phyloP scores from a whole-genome alignment of 805 yeast species.

The Starmerella asiatica region DNA sequence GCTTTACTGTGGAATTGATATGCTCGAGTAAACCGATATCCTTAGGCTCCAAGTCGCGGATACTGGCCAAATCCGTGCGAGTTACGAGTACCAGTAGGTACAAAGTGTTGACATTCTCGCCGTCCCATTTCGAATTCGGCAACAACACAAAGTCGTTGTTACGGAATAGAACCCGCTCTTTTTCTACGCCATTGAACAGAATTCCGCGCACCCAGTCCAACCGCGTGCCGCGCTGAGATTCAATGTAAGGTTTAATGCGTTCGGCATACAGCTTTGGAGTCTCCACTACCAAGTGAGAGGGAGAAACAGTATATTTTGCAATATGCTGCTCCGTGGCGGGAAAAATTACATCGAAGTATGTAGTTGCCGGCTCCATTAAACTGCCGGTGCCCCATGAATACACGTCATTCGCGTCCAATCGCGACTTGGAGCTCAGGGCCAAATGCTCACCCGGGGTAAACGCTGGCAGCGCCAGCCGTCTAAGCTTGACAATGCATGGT shows the following conservation, averaged over 20 bases:
- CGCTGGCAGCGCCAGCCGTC: conserved; percentile 18
- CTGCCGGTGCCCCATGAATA: conserved; percentile 67
- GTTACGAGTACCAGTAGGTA: conserved; percentile 54
- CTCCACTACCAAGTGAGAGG: conserved; percentile 52
- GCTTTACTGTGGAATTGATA: conserved; percentile 35
- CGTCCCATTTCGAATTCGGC: conserved; percentile 96
- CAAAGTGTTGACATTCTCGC: conserved; percentile 48
- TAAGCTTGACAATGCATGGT: conserved; percentile 51
- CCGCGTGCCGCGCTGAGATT: conserved; percentile 60
- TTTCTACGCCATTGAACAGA: conserved; percentile 65
- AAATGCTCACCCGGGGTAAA: conserved; percentile 4
- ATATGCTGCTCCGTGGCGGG: conserved; percentile 87
- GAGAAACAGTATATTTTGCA: conserved; percentile 53
- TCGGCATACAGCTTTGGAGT: conserved; percentile 61
- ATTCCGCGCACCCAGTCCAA: conserved; percentile 86
- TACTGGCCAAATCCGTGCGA: conserved; percentile 50
- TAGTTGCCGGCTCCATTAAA: conserved; percentile 44
- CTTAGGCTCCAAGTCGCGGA: conserved; percentile 54
- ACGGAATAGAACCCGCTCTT: conserved; percentile 62
- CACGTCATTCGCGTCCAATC: conserved; percentile 61
- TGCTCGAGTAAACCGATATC: conserved; percentile 48
- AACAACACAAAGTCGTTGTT: conserved; percentile 59
- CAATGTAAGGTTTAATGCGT: conserved; percentile 61
- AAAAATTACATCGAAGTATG: conserved; percentile 54
- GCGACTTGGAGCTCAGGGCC: conserved; percentile 21